These are phyloP conservation scores for Chaetomium tenue DNA, from an alignment of 495 filamentous ascomycete genomes.

Conservation along the genomic window DNA sequence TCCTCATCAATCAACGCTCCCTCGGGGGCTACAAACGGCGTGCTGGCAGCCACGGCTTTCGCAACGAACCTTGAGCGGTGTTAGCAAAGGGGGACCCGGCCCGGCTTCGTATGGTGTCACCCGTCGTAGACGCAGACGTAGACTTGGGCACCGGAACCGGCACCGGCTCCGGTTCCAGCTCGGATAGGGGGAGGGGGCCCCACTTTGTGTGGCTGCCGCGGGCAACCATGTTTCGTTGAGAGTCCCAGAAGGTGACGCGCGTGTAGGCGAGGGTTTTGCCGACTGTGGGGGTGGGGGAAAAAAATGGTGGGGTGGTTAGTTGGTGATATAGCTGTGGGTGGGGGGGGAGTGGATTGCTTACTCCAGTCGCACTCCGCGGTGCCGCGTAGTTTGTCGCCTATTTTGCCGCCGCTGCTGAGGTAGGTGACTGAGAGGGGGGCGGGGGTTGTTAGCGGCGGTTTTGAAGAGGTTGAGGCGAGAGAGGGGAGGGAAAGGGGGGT, in stretches of 20 bases:
- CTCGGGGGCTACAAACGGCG: constrained; percentile 12
- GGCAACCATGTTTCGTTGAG: constrained; percentile 74
- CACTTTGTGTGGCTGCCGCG: constrained; percentile 96
- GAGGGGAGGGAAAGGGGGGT: no score
- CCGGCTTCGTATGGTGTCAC: no score
- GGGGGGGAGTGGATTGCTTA: constrained; percentile 38
- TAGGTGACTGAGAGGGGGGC: constrained; percentile 65
- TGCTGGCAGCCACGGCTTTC: constrained; percentile 8
- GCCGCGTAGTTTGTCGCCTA: constrained; percentile 73
- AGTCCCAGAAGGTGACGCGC: constrained; percentile 72
- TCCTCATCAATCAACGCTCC: constrained; percentile 15
- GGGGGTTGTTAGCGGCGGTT: no score
- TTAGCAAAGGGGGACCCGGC: background rate
- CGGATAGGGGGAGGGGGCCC: constrained; percentile 23
- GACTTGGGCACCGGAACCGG: no score
- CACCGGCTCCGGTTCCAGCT: background rate
- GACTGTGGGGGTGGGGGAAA: constrained; percentile 50
- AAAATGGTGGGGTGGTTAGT: no score
- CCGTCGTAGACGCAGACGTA: no score
- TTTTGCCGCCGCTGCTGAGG: constrained; percentile 73
- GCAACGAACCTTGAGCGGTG: constrained; percentile 19
- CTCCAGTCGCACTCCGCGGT: constrained; percentile 80
- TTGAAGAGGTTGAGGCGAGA: no score
- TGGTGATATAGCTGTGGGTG: no score
- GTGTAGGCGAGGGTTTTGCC: constrained; percentile 93